Percentiles rank a stretch among this genome's conserved stretches.
phyloP scores from a whole-genome alignment of 2,329 filamentous ascomycete species.

The Neofusicoccum parvum region DNA sequence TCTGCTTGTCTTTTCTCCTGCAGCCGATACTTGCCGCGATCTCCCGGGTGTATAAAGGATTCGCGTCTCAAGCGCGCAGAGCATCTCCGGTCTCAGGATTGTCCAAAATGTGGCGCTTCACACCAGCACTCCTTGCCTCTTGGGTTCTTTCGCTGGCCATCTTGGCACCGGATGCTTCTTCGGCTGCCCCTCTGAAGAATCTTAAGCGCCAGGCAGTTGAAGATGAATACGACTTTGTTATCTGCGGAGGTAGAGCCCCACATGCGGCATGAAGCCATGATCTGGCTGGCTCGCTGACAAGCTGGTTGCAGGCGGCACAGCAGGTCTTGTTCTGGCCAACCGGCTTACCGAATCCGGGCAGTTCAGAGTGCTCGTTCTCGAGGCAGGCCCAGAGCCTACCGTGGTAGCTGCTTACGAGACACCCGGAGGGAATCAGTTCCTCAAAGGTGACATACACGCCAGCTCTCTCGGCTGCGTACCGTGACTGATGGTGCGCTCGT shows the following conservation, averaged over 20 bases:
- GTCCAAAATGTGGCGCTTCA: neutral
- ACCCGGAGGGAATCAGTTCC: constrained; percentile 33
- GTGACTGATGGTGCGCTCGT: constrained; percentile 8
- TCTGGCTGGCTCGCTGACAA: no score
- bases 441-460: constrained; percentile 24
- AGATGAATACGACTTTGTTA: constrained; percentile 24
- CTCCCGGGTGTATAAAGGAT: no score
- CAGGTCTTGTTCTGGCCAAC: constrained; percentile 29
- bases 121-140: neutral
- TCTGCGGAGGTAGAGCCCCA: constrained; percentile 21
- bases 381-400: constrained; percentile 27
- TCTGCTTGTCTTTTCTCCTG: neutral
- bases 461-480: constrained; percentile 2
- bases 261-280: no score
- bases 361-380: constrained; percentile 30
- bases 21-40: neutral
- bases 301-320: constrained; percentile 28
- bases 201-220: constrained; percentile 13
- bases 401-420: constrained; percentile 31
- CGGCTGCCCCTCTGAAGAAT: neutral
- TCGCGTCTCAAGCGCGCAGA: no score
- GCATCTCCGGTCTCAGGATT: no score
- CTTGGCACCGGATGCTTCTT: no score
- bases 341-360: constrained; percentile 27
- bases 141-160: neutral